Conservation (phyloP, 2,329 filamentous ascomycete genomes). For the Xylaria sp. region DNA sequence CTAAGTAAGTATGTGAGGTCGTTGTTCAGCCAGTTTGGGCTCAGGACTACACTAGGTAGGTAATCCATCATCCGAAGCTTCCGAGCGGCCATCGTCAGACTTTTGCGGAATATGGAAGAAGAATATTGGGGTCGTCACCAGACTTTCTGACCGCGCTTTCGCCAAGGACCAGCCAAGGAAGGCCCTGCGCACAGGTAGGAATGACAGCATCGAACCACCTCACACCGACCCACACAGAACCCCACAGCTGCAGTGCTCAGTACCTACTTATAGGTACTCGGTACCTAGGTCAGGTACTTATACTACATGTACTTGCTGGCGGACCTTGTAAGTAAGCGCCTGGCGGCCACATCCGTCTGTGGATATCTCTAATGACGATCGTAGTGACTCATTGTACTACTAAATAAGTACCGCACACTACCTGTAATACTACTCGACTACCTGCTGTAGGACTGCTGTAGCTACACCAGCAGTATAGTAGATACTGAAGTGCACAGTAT, state of each 20-base stretch:
- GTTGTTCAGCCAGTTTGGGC: too few species aligned
- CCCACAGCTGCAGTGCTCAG: slow-evolving; percentile 7
- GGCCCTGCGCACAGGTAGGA: slow-evolving; percentile 11
- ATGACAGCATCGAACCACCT: slow-evolving; percentile 40
- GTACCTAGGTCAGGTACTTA: too few species aligned
- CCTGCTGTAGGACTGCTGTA: background rate
- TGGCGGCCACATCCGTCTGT: slow-evolving; percentile 33
- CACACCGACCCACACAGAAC: slow-evolving; percentile 23
- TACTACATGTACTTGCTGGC: too few species aligned
- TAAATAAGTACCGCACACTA: background rate
- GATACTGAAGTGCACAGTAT: background rate
- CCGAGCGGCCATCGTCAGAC: slow-evolving; percentile 20
- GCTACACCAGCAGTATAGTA: background rate
- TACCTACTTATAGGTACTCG: too few species aligned
- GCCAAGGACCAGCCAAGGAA: background rate
- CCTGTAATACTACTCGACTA: background rate
- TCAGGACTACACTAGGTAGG: too few species aligned
- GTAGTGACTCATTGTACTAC: slow-evolving; percentile 6
- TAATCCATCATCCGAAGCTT: slow-evolving; percentile 26
- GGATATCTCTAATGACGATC: slow-evolving; percentile 21
- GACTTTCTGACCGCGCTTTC: slow-evolving; percentile 11
- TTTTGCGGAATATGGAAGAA: slow-evolving; percentile 23
- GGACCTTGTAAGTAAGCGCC: slow-evolving; percentile 15
- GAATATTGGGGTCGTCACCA: slow-evolving; percentile 26
- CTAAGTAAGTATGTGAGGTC: background rate